Conservation (phyloP, 2,329 filamentous ascomycete genomes). For the Arachnopeziza araneosa region DNA sequence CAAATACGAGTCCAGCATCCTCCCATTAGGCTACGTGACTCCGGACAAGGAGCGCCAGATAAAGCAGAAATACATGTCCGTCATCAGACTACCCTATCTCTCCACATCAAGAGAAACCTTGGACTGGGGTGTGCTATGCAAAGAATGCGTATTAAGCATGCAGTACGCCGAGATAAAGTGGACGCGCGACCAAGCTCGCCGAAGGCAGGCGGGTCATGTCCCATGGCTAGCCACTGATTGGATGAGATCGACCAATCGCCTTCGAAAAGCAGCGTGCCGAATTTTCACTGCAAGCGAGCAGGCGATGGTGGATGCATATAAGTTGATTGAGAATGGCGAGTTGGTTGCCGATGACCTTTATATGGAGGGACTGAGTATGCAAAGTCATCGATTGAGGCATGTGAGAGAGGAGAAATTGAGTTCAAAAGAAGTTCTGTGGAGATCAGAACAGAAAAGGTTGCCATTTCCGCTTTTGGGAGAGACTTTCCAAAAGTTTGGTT, state of each 20-base stretch:
- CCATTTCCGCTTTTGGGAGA: neutral
- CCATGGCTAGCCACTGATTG: neutral
- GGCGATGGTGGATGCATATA: neutral
- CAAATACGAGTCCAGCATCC: conserved; percentile 7
- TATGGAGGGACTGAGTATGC: neutral
- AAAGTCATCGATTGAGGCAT: neutral
- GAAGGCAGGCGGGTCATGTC: neutral
- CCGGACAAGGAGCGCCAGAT: conserved; percentile 1
- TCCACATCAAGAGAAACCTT: neutral
- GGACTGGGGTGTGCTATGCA: neutral
- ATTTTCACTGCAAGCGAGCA: neutral
- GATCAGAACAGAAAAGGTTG: neutral
- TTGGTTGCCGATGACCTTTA: neutral
- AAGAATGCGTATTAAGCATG: neutral
- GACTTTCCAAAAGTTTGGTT: neutral
- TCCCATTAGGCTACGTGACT: neutral
- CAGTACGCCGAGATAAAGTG: neutral
- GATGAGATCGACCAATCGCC: neutral
- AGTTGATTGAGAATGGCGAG: neutral
- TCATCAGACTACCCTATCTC: conserved; percentile 7
- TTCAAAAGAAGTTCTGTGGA: neutral
- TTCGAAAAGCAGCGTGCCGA: neutral
- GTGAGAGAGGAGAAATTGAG: neutral
- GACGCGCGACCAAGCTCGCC: neutral
- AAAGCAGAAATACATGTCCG: conserved; percentile 3